Evolutionary conservation across 2,329 filamentous ascomycete species (phyloP).

Genomic region (Calycina herbarum): DNA sequence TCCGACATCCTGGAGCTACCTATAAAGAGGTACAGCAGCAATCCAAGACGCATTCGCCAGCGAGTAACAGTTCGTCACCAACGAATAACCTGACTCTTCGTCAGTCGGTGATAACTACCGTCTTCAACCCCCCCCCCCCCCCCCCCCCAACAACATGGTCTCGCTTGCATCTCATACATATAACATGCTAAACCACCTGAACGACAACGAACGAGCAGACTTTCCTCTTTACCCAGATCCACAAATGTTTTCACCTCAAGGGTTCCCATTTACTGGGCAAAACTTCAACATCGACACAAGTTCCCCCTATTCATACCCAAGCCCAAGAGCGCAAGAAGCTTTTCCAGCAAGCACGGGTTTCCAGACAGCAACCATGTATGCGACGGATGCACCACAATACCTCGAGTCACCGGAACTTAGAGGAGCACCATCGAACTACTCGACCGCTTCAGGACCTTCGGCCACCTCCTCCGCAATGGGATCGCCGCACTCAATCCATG

Average conservation of each 20-base stretch:
- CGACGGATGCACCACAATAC: slow-evolving; percentile 38
- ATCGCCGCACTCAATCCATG: slow-evolving; percentile 37
- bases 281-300: slow-evolving; percentile 45
- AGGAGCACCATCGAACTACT: slow-evolving; percentile 35
- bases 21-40: slow-evolving; percentile 23
- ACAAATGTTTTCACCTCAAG: slow-evolving; percentile 41
- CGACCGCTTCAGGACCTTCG: slow-evolving; percentile 37
- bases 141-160: slow-evolving; percentile 71
- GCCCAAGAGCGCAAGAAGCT: slow-evolving; percentile 32
- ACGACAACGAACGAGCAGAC: slow-evolving; percentile 37
- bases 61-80: neutral
- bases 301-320: slow-evolving; percentile 37
- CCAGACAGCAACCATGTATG: slow-evolving; percentile 48
- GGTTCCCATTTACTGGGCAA: slow-evolving; percentile 48
- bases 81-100: neutral
- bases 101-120: slow-evolving; percentile 31
- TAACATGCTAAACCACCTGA: slow-evolving; percentile 79
- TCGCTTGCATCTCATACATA: slow-evolving; percentile 77
- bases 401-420: slow-evolving; percentile 35
- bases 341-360: slow-evolving; percentile 47
- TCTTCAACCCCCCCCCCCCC: slow-evolving; percentile 56
- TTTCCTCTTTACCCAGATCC: slow-evolving; percentile 50
- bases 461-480: slow-evolving; percentile 37
- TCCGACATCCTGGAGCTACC: slow-evolving; percentile 21
- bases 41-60: neutral